Base-by-base conservation (phyloP, 2,329 filamentous ascomycete genomes). In the Fusarium globosum region DNA sequence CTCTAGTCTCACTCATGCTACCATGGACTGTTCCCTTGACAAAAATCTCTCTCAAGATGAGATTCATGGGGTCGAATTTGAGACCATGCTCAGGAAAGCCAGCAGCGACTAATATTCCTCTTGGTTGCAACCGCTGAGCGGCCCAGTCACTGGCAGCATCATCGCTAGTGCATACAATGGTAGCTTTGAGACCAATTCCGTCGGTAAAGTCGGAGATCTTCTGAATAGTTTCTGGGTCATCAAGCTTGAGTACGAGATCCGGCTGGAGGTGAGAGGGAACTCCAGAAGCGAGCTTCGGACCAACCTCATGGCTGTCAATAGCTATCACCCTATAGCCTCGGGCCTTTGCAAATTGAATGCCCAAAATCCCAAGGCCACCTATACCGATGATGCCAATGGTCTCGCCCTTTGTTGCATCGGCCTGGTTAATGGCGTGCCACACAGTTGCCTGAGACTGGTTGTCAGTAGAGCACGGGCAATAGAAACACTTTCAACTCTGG, bases 261-360 rank as follows among this genome's bases (percentile, higher is more conserved):
- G 75, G 64, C 20, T 58, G 56, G 52, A 75, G 66, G 39, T 65
- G 61, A 26, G 56, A 43, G 16, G 75, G 75, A 9, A 76, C 61
- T 26, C 67, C 61, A 23, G 59, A 71, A n/a, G 72, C 75, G 30
- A 77, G 64, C 39, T 65, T 68, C 26, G 69, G 33, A 2, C 71
- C 73, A 23, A 57, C 43, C 5, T 71, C 56, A 26, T 61, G 53
- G n/a, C 73, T 79, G 46, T 80, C 79, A 13, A 79, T 66, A 20
- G 78, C 77, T 28, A 78, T 65, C 26, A 80, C 74, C 26, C 73
- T 71, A 65, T 73, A 74, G 20, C 79, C 79, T 43, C 79, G 55
- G 33, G 73, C 78, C 33, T 76, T 78, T 26, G 79, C 74, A 52
- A 79, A 80, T 59, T 80, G 76, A 21, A 78, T 61, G 6, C 73